phyloP scores from a whole-genome alignment of 495 filamentous ascomycete genomes.

The Delitschia confertaspora region DNA sequence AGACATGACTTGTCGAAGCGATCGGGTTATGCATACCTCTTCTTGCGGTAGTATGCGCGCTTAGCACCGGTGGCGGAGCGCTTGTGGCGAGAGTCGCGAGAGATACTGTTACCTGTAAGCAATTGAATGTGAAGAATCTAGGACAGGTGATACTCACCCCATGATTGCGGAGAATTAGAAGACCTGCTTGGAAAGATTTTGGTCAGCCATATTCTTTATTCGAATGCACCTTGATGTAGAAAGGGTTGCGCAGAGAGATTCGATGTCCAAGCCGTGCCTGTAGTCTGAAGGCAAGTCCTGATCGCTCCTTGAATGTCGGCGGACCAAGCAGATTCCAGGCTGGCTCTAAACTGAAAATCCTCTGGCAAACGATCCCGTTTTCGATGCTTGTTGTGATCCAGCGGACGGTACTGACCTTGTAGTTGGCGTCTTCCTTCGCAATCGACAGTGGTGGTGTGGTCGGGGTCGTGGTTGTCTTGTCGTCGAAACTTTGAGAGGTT shows the following conservation, averaged over 20 bases:
- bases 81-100: conserved; percentile 98
- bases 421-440: conserved; percentile 14
- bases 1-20: conserved; percentile 31
- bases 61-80: conserved; percentile 95
- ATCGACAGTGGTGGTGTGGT: conserved; percentile 11
- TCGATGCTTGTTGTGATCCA: neutral
- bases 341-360: neutral
- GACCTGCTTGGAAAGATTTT: conserved; percentile 35
- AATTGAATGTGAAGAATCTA: neutral
- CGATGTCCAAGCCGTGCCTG: neutral
- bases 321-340: too few species aligned
- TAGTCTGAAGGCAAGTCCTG: too few species aligned
- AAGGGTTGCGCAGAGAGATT: neutral
- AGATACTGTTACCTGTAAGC: conserved; percentile 55
- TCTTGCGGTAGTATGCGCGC: conserved; percentile 85
- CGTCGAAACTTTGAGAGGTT: conserved; percentile 2
- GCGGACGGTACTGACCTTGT: conserved; percentile 5
- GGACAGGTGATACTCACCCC: conserved; percentile 44
- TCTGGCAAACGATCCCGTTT: neutral
- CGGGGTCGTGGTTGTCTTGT: conserved; percentile 1
- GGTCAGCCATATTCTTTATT: conserved; percentile 7
- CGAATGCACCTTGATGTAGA: neutral
- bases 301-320: too few species aligned
- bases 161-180: conserved; percentile 63
- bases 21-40: conserved; percentile 56